These are phyloP conservation scores for Thalassiosira livingstoniorum DNA, from an alignment of 352 stramenopile species.

Conservation along the genomic window DNA sequence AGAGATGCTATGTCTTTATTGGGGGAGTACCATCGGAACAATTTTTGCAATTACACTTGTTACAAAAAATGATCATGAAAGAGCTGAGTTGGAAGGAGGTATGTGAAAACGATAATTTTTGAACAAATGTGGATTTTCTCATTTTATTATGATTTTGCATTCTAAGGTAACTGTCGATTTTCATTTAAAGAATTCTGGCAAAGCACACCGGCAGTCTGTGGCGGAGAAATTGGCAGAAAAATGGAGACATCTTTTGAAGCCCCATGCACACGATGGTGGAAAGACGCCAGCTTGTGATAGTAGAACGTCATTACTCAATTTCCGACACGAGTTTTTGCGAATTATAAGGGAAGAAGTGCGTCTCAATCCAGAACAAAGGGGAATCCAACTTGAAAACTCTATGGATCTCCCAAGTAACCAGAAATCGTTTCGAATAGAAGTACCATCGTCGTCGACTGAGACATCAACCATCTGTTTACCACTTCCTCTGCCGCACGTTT, in stretches of 20 bases:
- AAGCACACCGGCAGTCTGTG: no score
- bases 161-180: no score
- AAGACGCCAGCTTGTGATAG: no score
- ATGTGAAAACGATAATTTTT: not conserved
- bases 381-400: no score
- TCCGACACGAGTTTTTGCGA: constrained; percentile 12
- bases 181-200: no score
- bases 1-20: constrained; percentile 35
- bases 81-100: constrained; percentile 23
- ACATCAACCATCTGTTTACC: not conserved
- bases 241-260: no score
- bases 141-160: no score
- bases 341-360: constrained; percentile 13
- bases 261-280: no score
- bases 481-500: constrained; percentile 29
- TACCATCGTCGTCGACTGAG: not conserved
- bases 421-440: not conserved
- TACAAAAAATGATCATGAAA: constrained; percentile 28
- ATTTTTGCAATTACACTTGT: constrained; percentile 1
- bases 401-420: no score
- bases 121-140: not conserved
- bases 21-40: constrained; percentile 22
- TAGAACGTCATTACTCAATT: no score
- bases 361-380: not conserved
- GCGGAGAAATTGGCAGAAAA: no score